These are phyloP conservation scores for Volvox africanus DNA, from an alignment of 139 green algal species.

Conservation along the genomic window DNA sequence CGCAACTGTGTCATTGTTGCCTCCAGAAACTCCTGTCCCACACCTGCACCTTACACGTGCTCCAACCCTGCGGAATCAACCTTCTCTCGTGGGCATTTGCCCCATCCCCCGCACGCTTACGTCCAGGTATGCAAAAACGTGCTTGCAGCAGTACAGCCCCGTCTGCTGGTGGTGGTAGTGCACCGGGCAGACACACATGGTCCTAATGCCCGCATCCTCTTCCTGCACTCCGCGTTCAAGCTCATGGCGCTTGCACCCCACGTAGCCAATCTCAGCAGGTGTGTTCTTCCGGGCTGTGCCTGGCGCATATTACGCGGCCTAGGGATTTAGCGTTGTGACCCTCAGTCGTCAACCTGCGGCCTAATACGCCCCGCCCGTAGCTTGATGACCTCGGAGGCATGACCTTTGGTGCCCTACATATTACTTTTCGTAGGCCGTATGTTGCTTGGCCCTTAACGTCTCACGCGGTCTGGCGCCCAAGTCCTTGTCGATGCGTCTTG, in stretches of 20 bases:
- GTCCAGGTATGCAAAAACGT: constrained; percentile 10
- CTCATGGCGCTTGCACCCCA: constrained; percentile 43
- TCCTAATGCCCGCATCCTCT: constrained; percentile 17
- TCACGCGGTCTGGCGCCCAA: no score
- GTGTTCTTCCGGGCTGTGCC: background rate
- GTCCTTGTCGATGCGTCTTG: background rate
- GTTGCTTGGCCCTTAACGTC: no score
- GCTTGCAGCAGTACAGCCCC: background rate
- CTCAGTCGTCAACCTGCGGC: no score
- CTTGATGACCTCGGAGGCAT: background rate
- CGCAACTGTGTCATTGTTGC: background rate
- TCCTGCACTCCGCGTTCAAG: background rate
- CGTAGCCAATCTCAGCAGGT: constrained; percentile 48
- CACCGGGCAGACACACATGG: constrained; percentile 43
- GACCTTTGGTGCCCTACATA: background rate
- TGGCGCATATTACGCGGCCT: background rate
- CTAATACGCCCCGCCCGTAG: background rate
- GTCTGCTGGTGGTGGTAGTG: constrained; percentile 35
- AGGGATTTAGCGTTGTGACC: background rate
- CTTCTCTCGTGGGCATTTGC: background rate
- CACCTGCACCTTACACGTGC: background rate
- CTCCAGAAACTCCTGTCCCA: no score
- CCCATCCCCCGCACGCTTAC: background rate
- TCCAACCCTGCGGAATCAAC: background rate
- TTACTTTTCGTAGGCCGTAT: no score